These are phyloP conservation scores for Diaporthe vaccinii DNA, from an alignment of 2,329 filamentous ascomycete species.

Conservation along the genomic window DNA sequence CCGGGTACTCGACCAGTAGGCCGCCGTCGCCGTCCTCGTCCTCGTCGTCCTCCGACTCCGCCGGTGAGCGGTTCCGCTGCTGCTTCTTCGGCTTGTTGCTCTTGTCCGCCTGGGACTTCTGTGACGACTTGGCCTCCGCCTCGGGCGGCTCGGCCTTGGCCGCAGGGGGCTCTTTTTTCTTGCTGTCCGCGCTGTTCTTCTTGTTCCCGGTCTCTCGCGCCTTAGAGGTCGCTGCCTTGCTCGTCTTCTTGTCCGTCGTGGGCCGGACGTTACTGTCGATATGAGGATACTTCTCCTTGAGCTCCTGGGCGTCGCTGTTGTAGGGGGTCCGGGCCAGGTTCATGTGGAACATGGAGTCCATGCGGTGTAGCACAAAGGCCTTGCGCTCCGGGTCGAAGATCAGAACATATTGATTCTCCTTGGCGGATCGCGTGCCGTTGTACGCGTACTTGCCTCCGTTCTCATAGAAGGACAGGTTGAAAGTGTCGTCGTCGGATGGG, in stretches of 20 bases:
- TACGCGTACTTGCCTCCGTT: slow-evolving; percentile 71
- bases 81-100: slow-evolving; percentile 43
- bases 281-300: slow-evolving; percentile 77
- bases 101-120: slow-evolving; percentile 49
- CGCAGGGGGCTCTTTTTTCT: slow-evolving; percentile 34
- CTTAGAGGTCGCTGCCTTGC: slow-evolving; percentile 46
- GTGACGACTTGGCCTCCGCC: slow-evolving; percentile 39
- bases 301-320: slow-evolving; percentile 72
- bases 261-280: slow-evolving; percentile 59
- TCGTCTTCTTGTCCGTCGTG: slow-evolving; percentile 45
- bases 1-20: slow-evolving; percentile 72
- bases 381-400: slow-evolving; percentile 82
- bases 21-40: slow-evolving; percentile 70
- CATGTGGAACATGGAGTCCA: slow-evolving; percentile 89
- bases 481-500: slow-evolving; percentile 61
- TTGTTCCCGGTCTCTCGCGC: slow-evolving; percentile 40
- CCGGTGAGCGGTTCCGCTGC: slow-evolving; percentile 28
- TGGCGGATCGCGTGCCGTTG: slow-evolving; percentile 67
- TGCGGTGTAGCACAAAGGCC: slow-evolving; percentile 83
- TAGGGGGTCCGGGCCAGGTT: slow-evolving; percentile 81
- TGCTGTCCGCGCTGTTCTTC: slow-evolving; percentile 19
- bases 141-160: slow-evolving; percentile 44
- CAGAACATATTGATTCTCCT: slow-evolving; percentile 73
- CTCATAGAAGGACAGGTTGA: slow-evolving; percentile 68
- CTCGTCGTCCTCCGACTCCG: slow-evolving; percentile 36